Conservation (phyloP, 2,329 filamentous ascomycete species). For the Fusarium luffae region DNA sequence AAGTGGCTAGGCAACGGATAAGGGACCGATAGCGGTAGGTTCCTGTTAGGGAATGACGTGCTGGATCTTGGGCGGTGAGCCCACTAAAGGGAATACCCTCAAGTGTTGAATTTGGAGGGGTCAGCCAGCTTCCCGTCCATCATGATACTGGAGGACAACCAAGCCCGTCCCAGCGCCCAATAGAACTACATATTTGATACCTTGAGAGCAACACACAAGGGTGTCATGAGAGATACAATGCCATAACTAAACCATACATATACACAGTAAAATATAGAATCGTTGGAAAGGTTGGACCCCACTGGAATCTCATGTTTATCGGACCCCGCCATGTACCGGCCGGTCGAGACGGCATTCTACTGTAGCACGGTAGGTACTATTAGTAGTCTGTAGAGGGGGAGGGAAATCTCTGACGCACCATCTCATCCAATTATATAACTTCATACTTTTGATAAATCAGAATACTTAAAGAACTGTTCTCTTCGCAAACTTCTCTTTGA, state of each 20-base stretch:
- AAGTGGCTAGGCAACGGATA: conserved; percentile 42
- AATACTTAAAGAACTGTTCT: neutral
- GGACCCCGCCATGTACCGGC: conserved; percentile 39
- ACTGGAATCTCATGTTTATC: conserved; percentile 10
- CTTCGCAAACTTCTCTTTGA: neutral
- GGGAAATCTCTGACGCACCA: conserved; percentile 30
- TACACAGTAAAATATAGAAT: neutral
- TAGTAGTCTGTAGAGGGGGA: conserved; percentile 2
- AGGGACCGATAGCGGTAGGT: conserved; percentile 8
- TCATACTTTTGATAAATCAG: neutral
- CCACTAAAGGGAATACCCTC: neutral
- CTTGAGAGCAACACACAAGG: neutral
- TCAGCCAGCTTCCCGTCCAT: neutral
- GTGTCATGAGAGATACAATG: neutral
- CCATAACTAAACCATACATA: neutral
- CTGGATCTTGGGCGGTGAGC: conserved; percentile 31
- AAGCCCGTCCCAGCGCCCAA: neutral
- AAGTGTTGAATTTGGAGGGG: conserved; percentile 27
- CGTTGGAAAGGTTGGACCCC: neutral
- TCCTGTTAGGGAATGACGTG: conserved; percentile 32
- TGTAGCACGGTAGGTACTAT: neutral
- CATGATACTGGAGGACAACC: neutral
- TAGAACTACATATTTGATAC: neutral
- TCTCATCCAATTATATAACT: conserved; percentile 1
- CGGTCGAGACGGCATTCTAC: conserved; percentile 14